Percentiles rank a stretch among this genome's conserved stretches.
These are phyloP conservation scores for Begonia loranthoides DNA, from an alignment of 306 rosid genomes.

Conservation along the genomic window DNA sequence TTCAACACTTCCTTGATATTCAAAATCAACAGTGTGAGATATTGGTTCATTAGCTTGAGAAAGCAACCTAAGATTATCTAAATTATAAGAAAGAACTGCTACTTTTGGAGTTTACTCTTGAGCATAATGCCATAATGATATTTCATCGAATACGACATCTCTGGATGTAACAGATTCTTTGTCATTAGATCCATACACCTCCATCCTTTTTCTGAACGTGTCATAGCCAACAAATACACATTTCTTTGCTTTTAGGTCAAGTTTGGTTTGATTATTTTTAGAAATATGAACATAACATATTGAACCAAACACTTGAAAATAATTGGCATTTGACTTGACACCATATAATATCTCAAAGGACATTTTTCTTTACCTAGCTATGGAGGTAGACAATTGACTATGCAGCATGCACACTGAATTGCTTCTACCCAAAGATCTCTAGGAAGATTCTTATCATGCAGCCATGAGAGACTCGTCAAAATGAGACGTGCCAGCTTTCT, in stretches of 20 bases:
- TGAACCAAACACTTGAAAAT: no score
- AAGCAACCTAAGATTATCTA: not conserved
- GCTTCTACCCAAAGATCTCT: constrained; percentile 4
- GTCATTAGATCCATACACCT: not conserved
- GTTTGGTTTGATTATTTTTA: not conserved
- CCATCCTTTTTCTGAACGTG: constrained; percentile 3
- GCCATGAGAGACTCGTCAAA: not conserved
- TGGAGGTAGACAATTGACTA: constrained; percentile 3
- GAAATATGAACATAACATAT: no score
- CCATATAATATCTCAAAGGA: constrained; percentile 4
- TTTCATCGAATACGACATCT: no score
- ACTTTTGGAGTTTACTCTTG: no score
- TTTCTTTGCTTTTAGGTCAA: constrained; percentile 4
- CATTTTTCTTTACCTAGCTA: constrained; percentile 2
- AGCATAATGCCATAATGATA: not conserved
- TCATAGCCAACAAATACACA: constrained; percentile 9
- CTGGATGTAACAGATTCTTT: not conserved
- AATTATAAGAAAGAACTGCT: not conserved
- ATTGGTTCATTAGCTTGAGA: not conserved
- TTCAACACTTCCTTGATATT: not conserved
- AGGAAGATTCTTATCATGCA: constrained; percentile 2
- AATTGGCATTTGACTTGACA: constrained; percentile 4
- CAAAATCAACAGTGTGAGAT: not conserved
- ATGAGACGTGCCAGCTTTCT: constrained; percentile 1
- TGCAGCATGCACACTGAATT: not conserved